Evolutionary conservation across 2,329 filamentous ascomycete genomes (phyloP).

Genomic region (Dactylellina parvicollis): DNA sequence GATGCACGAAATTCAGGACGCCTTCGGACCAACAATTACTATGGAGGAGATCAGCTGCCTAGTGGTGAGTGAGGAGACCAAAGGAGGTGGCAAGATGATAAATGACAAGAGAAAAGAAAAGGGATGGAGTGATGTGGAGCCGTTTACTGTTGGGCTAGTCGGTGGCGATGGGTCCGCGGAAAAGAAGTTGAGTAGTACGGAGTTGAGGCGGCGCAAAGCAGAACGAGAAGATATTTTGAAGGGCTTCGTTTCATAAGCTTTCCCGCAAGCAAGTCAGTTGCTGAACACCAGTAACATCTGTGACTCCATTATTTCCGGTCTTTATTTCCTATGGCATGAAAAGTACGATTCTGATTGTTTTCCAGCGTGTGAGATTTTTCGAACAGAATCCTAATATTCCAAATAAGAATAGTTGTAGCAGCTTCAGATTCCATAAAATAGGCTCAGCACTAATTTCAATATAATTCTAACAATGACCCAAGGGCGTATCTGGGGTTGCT

Average conservation of each 20-base stretch:
- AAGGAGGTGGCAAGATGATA: slow-evolving; percentile 81
- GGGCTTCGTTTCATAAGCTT: slow-evolving; percentile 33
- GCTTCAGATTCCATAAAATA: no score
- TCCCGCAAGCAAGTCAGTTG: not conserved
- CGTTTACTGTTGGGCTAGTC: slow-evolving; percentile 90
- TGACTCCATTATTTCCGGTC: not conserved
- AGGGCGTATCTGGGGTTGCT: no score
- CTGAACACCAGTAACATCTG: not conserved
- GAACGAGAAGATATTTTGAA: slow-evolving; percentile 42
- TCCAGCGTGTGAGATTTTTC: no score
- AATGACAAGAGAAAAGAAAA: slow-evolving; percentile 82
- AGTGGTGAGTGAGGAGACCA: slow-evolving; percentile 87
- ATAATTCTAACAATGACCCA: no score
- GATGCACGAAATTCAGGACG: slow-evolving; percentile 85
- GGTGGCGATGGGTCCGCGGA: slow-evolving; percentile 70
- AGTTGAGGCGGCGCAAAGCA: slow-evolving; percentile 53
- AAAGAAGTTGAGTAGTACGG: slow-evolving; percentile 60
- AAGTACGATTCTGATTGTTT: no score
- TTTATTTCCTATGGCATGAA: no score
- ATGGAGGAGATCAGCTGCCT: slow-evolving; percentile 80
- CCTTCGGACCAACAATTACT: slow-evolving; percentile 89
- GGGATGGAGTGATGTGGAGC: slow-evolving; percentile 78
- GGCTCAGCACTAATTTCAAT: no score
- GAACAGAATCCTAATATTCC: no score
- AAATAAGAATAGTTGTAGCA: no score